Percentiles rank a stretch among this genome's conserved stretches.
phyloP scores from a whole-genome alignment of 129 eudicot genomes.

The Sambucus nigra region DNA sequence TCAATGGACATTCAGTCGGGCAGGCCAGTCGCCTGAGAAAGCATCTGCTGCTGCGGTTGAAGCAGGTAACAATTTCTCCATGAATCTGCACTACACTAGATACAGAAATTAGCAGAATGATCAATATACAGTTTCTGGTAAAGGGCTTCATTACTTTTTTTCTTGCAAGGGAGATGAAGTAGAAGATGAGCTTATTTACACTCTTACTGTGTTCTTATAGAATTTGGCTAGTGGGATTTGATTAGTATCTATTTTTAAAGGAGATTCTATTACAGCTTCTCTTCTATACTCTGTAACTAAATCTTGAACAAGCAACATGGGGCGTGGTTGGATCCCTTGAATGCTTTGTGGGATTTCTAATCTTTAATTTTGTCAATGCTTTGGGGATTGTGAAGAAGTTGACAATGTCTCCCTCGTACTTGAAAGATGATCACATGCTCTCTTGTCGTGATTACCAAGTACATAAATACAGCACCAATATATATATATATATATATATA shows the following conservation, averaged over 20 bases:
- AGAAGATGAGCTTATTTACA: not conserved
- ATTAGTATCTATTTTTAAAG: not conserved
- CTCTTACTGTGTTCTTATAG: slow-evolving; percentile 2
- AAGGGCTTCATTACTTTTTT: slow-evolving; percentile 15
- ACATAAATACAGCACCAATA: not conserved
- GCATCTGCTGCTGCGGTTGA: slow-evolving; percentile 19
- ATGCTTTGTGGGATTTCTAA: not conserved
- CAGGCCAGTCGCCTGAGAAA: slow-evolving; percentile 16
- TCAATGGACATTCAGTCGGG: slow-evolving; percentile 30
- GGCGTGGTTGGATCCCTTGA: slow-evolving; percentile 2
- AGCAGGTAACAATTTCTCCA: slow-evolving; percentile 27
- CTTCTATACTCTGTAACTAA: not conserved
- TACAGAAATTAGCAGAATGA: slow-evolving; percentile 14
- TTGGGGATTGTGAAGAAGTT: not conserved
- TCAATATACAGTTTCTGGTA: slow-evolving; percentile 3
- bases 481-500: no score
- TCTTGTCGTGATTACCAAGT: not conserved
- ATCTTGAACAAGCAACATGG: not conserved
- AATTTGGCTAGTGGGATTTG: not conserved
- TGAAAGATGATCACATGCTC: slow-evolving; percentile 1
- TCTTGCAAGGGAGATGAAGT: not conserved
- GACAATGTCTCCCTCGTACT: not conserved
- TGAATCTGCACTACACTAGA: slow-evolving; percentile 11
- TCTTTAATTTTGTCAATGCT: slow-evolving; percentile 5
- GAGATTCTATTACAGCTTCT: not conserved